Conservation (phyloP, 805 yeast species). For the Spathaspora arborariae region DNA sequence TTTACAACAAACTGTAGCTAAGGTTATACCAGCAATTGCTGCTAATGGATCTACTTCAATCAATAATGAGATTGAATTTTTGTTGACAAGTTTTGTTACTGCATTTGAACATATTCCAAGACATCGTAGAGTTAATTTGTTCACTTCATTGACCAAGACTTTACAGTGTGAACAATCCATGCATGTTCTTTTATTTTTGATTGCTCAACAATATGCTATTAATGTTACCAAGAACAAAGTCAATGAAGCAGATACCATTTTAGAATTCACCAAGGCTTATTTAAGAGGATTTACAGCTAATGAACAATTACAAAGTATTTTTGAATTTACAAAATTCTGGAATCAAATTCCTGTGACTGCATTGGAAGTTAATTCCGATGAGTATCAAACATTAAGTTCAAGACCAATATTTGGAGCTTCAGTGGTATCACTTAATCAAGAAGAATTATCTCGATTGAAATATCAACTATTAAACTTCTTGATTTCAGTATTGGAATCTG, state of each 20-base stretch:
- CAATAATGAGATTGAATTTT: constrained; percentile 69
- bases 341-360: constrained; percentile 39
- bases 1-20: constrained; percentile 83
- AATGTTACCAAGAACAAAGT: constrained; percentile 48
- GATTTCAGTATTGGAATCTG: constrained; percentile 41
- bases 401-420: constrained; percentile 65
- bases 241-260: constrained; percentile 61
- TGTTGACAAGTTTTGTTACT: constrained; percentile 84
- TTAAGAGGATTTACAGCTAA: constrained; percentile 61
- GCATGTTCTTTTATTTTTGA: constrained; percentile 68
- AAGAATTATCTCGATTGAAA: constrained; percentile 48
- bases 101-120: constrained; percentile 96
- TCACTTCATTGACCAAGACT: constrained; percentile 72
- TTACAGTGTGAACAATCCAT: constrained; percentile 65
- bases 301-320: constrained; percentile 61
- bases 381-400: constrained; percentile 35
- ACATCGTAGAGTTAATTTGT: constrained; percentile 87
- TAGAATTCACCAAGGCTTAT: constrained; percentile 72
- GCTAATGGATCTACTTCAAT: constrained; percentile 41
- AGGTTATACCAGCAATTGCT: constrained; percentile 84
- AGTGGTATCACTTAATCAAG: constrained; percentile 45
- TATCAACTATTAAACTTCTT: constrained; percentile 54
- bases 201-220: constrained; percentile 69
- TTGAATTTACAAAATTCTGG: constrained; percentile 52
- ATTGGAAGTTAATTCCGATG: constrained; percentile 36